Evolutionary conservation across 2,329 filamentous ascomycete species (phyloP), one percentile per base, ranked within the genome.

Genomic region (Pyricularia pennisetigena): DNA sequence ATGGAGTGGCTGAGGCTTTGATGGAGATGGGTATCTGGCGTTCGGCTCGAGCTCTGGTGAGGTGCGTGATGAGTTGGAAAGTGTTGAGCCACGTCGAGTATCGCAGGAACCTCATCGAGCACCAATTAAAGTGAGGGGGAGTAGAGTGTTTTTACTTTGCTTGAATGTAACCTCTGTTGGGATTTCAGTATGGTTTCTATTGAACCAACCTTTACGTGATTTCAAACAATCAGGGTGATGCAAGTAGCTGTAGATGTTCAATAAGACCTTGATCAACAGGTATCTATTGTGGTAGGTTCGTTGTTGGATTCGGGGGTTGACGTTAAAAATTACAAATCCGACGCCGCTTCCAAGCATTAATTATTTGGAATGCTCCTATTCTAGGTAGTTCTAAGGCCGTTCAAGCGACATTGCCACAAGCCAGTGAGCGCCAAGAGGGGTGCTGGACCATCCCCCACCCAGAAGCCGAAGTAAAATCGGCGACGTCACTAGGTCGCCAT

Each of bases 71-170:
- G 4, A 80, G 79, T 74, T 79, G 82, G 71, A 83, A 75, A 30
- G 79, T 76, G 70, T 78, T 77, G 70, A 84, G 72, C 69, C 87
- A 74, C 67, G 78, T 81, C 68, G 83, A 78, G 68, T 83, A 75
- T 66, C 78, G 81, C 72, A 80, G 80, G 72, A 86, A 80, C 74
- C 82, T 82, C 83, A 87, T 87, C 28, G 59, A 62, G 28, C 24
- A 62, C 5, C 59, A 62, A 29, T 28, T 26, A 29, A 24, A 62
- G 12, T 26, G 57, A 61, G 24, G 5, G 57, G 14, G 3, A 8
- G 23, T 7, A 54, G 20, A 54, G 41, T 8, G 16, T n/a, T 20
- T 28, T 62, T 62, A 24, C 3, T 28, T 61, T 59, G 23, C 57
- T 61, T 12, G 20, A 35, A 54, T 54, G 20, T 5, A 54, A 14